Conservation (phyloP, 2,329 filamentous ascomycete genomes). For the Stemphylium lycopersici region DNA sequence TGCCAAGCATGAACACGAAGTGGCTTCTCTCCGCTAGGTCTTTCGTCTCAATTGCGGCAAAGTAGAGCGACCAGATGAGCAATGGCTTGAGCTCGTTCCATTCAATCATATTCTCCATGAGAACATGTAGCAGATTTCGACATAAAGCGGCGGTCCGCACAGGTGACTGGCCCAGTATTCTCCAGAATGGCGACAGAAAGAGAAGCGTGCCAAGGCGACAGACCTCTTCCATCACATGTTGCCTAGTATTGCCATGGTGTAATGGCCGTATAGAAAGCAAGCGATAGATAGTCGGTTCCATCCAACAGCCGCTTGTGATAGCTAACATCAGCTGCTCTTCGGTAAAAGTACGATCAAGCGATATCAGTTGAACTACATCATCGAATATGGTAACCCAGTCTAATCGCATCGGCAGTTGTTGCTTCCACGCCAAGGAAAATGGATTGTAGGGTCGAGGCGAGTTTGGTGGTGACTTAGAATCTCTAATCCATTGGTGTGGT, state of each 20-base stretch:
- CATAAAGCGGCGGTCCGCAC: slow-evolving; percentile 34
- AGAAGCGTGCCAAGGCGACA: slow-evolving; percentile 38
- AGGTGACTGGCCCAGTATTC: slow-evolving; percentile 30
- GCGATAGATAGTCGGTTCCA: slow-evolving; percentile 36
- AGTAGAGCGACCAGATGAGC: slow-evolving; percentile 36
- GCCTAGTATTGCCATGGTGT: slow-evolving; percentile 13
- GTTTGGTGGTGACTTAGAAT: slow-evolving; percentile 60
- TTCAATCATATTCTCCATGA: slow-evolving; percentile 30
- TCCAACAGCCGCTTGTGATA: slow-evolving; percentile 34
- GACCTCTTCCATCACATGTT: slow-evolving; percentile 36
- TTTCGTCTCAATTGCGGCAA: slow-evolving; percentile 34
- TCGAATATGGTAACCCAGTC: slow-evolving; percentile 41
- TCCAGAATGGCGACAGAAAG: slow-evolving; percentile 38
- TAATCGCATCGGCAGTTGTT: slow-evolving; percentile 39
- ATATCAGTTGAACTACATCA: slow-evolving; percentile 33
- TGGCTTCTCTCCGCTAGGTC: slow-evolving; percentile 32
- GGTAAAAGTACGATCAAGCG: slow-evolving; percentile 32
- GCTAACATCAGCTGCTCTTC: slow-evolving; percentile 30
- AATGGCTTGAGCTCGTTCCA: slow-evolving; percentile 39
- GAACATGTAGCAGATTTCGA: slow-evolving; percentile 27
- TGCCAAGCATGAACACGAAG: slow-evolving; percentile 35
- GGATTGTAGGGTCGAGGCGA: slow-evolving; percentile 61
- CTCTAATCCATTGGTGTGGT: slow-evolving; percentile 27
- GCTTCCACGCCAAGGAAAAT: slow-evolving; percentile 66
- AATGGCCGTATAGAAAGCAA: slow-evolving; percentile 35